Evolutionary conservation across 2,329 filamentous ascomycete species (phyloP).

Genomic region (Colletotrichum shisoi): DNA sequence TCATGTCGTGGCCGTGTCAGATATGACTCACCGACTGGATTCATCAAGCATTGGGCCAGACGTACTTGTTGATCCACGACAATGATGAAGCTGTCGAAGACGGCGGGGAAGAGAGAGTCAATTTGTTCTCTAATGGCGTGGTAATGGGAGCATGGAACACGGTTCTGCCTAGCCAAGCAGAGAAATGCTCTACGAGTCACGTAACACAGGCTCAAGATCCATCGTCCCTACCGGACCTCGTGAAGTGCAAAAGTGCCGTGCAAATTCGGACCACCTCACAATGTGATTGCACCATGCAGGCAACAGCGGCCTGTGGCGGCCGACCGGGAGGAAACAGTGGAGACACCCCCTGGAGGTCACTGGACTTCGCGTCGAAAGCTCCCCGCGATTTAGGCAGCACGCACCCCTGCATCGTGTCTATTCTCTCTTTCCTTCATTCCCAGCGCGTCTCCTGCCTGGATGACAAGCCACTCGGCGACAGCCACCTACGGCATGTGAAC

Average conservation of each 20-base stretch:
- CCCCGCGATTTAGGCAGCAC: constrained; percentile 36
- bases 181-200: constrained; percentile 1
- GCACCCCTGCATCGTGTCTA: constrained; percentile 29
- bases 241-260: background rate
- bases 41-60: no score
- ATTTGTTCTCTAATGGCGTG: no score
- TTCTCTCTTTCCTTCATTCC: background rate
- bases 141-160: background rate
- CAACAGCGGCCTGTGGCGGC: constrained; percentile 31
- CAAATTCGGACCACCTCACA: background rate
- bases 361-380: constrained; percentile 34
- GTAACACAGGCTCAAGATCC: background rate
- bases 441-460: constrained; percentile 33
- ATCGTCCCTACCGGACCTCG: background rate
- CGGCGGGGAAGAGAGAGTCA: no score
- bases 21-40: no score
- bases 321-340: constrained; percentile 12
- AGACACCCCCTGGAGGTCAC: constrained; percentile 25
- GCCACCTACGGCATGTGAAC: constrained; percentile 1
- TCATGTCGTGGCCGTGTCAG: no score
- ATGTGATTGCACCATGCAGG: constrained; percentile 22
- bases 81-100: no score
- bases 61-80: no score
- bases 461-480: constrained; percentile 15
- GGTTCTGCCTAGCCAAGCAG: constrained; percentile 17